These are phyloP conservation scores for Artemisia tridentata DNA, from an alignment of 129 eudicot genomes.

Conservation along the genomic window DNA sequence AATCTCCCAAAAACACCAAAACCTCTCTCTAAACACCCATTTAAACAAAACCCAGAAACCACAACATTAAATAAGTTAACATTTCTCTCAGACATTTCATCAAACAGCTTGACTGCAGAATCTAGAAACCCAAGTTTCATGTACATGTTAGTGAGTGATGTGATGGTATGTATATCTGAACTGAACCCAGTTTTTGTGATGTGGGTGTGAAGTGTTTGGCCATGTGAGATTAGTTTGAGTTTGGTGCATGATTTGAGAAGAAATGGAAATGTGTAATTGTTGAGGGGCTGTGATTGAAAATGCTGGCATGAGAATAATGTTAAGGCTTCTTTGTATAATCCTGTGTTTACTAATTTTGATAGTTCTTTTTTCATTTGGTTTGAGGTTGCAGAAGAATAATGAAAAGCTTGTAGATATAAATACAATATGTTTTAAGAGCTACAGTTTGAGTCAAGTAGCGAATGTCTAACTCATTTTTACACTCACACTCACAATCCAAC, in stretches of 20 bases:
- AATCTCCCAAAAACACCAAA: conserved; percentile 41
- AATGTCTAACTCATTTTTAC: too few species aligned
- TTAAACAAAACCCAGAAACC: conserved; percentile 52
- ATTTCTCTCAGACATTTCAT: conserved; percentile 62
- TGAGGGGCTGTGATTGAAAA: conserved; percentile 39
- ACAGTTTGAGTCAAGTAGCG: too few species aligned
- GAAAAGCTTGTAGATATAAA: too few species aligned
- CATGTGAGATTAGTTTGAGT: conserved; percentile 40
- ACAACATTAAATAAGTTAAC: conserved; percentile 34
- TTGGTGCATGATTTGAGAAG: conserved; percentile 72
- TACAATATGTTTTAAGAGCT: too few species aligned
- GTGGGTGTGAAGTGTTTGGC: conserved; percentile 67
- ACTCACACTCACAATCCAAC: too few species aligned
- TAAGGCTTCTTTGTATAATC: conserved; percentile 64
- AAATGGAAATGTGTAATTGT: conserved; percentile 59
- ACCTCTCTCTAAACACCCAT: conserved; percentile 41
- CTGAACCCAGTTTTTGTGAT: conserved; percentile 59
- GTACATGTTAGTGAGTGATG: conserved; percentile 53
- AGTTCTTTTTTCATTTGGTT: conserved; percentile 47
- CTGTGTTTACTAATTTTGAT: conserved; percentile 44
- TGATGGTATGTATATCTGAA: conserved; percentile 44
- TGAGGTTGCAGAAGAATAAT: not conserved
- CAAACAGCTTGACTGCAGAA: conserved; percentile 67
- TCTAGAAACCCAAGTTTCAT: conserved; percentile 29
- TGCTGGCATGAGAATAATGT: conserved; percentile 41